A percentile compares a stretch with the other conserved stretches of the same genome.
These are phyloP conservation scores for Clonostachys solani DNA, from an alignment of 2,329 filamentous ascomycete species.

Conservation along the genomic window DNA sequence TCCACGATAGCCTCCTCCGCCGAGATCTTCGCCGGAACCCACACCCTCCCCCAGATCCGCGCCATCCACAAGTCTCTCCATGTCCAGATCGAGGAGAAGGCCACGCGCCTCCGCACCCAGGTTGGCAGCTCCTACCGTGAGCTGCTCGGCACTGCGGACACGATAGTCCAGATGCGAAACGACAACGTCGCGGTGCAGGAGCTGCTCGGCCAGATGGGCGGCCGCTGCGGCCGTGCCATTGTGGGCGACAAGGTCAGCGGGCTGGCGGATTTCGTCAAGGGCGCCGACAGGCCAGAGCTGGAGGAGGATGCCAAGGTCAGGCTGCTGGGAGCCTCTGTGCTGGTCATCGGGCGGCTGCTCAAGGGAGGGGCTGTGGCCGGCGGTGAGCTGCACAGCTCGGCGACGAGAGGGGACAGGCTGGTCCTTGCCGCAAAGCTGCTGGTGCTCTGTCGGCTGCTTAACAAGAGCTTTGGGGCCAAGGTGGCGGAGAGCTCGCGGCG, in stretches of 20 bases:
- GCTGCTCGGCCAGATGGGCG: slow-evolving; percentile 67
- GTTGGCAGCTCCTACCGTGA: slow-evolving; percentile 75
- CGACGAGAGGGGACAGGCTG: slow-evolving; percentile 42
- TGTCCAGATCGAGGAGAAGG: slow-evolving; percentile 57
- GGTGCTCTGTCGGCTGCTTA: slow-evolving; percentile 70
- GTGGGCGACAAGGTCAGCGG: slow-evolving; percentile 63
- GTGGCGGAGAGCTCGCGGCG: slow-evolving; percentile 22
- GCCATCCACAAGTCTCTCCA: slow-evolving; percentile 58
- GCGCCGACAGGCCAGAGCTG: slow-evolving; percentile 14
- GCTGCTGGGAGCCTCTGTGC: slow-evolving; percentile 45
- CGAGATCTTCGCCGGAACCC: slow-evolving; percentile 48
- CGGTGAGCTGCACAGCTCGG: slow-evolving; percentile 16
- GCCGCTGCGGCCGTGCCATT: slow-evolving; percentile 68
- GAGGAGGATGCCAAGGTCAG: slow-evolving; percentile 36
- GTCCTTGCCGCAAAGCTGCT: slow-evolving; percentile 65
- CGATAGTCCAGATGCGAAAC: slow-evolving; percentile 83
- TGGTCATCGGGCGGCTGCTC: slow-evolving; percentile 44
- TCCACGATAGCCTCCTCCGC: slow-evolving; percentile 42
- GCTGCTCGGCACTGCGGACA: slow-evolving; percentile 85
- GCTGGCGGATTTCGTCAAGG: slow-evolving; percentile 40
- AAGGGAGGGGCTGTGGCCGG: slow-evolving; percentile 20
- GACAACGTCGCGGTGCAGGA: slow-evolving; percentile 73
- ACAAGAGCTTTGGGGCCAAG: slow-evolving; percentile 64
- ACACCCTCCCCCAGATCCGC: slow-evolving; percentile 61
- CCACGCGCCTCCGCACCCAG: slow-evolving; percentile 56